These are phyloP conservation scores for Populus hybrid DNA, from an alignment of 441 rosid species.

Conservation along the genomic window DNA sequence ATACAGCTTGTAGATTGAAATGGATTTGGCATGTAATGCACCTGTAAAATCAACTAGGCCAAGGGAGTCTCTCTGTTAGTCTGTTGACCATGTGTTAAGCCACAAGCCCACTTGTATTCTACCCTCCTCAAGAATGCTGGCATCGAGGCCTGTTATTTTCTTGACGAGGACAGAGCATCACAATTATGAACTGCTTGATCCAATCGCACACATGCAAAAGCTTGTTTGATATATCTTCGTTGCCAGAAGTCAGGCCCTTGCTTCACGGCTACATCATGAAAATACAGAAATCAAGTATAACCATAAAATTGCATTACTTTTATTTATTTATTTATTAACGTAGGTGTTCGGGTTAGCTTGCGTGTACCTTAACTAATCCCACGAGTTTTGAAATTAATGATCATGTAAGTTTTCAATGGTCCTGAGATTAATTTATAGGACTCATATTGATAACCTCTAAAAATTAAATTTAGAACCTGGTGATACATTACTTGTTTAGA, in stretches of 20 bases:
- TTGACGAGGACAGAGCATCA: neutral
- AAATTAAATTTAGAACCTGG: too few species aligned
- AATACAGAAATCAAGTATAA: too few species aligned
- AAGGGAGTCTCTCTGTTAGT: neutral
- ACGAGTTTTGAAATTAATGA: rapidly evolving
- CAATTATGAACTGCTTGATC: neutral
- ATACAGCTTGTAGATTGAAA: neutral
- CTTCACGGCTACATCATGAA: too few species aligned
- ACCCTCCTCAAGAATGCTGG: neutral
- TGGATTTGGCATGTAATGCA: neutral
- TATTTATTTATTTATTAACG: too few species aligned
- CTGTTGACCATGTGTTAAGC: neutral
- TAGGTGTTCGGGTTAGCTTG: rapidly evolving
- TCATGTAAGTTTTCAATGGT: too few species aligned
- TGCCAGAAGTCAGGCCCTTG: too few species aligned
- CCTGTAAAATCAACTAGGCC: neutral
- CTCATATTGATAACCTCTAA: too few species aligned
- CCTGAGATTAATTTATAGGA: too few species aligned
- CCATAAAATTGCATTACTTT: too few species aligned
- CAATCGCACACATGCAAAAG: neutral
- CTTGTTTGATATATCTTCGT: too few species aligned
- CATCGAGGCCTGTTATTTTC: neutral
- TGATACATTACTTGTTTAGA: too few species aligned
- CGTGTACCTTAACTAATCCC: rapidly evolving
- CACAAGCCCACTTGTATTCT: neutral